Evolutionary conservation across 805 yeast species (phyloP).

Genomic region (Wickerhamomyces bisporus): DNA sequence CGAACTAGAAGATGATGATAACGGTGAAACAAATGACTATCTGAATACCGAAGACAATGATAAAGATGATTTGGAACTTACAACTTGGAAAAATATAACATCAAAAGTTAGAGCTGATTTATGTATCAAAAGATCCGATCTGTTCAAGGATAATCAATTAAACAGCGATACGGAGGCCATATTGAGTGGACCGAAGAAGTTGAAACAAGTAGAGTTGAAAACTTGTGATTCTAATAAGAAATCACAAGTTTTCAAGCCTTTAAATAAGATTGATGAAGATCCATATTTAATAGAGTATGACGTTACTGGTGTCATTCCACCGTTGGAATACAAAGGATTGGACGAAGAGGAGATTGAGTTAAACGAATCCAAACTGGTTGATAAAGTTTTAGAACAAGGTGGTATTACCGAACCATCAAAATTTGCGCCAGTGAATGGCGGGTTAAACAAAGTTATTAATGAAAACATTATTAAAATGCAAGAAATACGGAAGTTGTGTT

Average conservation of each 20-base stretch:
- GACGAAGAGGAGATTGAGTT: constrained; percentile 41
- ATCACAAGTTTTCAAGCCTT: constrained; percentile 7
- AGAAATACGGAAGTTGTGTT: constrained; percentile 80
- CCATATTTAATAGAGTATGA: constrained; percentile 80
- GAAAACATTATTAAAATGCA: constrained; percentile 77
- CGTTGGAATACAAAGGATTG: constrained; percentile 47
- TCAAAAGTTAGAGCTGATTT: constrained; percentile 75
- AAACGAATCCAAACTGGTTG: constrained; percentile 40
- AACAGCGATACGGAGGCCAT: constrained; percentile 68
- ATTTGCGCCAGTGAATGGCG: constrained; percentile 42
- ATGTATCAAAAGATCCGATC: constrained; percentile 58
- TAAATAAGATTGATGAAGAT: constrained; percentile 35
- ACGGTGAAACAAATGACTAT: constrained; percentile 36
- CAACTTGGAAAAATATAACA: constrained; percentile 80
- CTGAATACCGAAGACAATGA: constrained; percentile 53
- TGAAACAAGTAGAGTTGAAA: constrained; percentile 48
- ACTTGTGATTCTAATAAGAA: background rate
- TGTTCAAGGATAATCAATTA: constrained; percentile 56
- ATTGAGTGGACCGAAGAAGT: constrained; percentile 56
- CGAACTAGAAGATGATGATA: constrained; percentile 27
- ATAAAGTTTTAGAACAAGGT: constrained; percentile 32
- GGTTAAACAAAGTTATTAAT: constrained; percentile 55
- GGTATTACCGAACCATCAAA: constrained; percentile 29
- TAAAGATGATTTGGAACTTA: constrained; percentile 64
- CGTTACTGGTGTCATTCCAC: constrained; percentile 74